Evolutionary conservation across 352 stramenopile species (phyloP).

Genomic region (Phytophthora pistaciae): DNA sequence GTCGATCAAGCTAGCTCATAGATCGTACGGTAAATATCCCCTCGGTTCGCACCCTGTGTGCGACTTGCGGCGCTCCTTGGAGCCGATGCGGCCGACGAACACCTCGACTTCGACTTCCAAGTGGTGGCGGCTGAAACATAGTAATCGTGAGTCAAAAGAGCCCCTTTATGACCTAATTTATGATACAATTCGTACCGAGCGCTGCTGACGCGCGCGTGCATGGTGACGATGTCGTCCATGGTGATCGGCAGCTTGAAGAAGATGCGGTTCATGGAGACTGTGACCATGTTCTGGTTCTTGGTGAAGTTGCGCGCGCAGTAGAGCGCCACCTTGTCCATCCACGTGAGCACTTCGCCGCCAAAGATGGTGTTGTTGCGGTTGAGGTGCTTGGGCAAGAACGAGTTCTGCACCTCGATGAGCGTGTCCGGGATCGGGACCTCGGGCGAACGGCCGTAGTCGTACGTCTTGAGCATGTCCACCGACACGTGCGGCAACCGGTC

Average conservation of each 20-base stretch:
- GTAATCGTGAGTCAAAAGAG: not conserved
- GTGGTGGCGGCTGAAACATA: conserved; percentile 53
- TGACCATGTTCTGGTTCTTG: conserved; percentile 77
- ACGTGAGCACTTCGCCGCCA: conserved; percentile 71
- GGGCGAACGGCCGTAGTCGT: conserved; percentile 43
- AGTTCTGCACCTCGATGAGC: conserved; percentile 80
- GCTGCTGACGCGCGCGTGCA: conserved; percentile 68
- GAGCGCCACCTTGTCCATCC: conserved; percentile 75
- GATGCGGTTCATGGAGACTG: conserved; percentile 71
- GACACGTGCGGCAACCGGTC: conserved; percentile 69
- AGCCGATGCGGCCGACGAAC: conserved; percentile 66
- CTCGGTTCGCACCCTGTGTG: conserved; percentile 55
- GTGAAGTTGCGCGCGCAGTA: conserved; percentile 77
- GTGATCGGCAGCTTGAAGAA: conserved; percentile 80
- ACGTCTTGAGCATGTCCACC: conserved; percentile 68
- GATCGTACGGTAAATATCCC: not conserved
- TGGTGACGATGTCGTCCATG: conserved; percentile 72
- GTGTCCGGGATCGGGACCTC: conserved; percentile 68
- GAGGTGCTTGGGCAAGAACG: conserved; percentile 75
- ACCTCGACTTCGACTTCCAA: conserved; percentile 82
- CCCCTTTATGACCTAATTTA: not conserved
- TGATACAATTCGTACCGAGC: conserved; percentile 47
- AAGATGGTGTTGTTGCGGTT: conserved; percentile 86
- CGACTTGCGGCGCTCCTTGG: conserved; percentile 54
- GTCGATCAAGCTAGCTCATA: not conserved